phyloP scores from a whole-genome alignment of 139 green algal species.

The Pseudopediastrum boryanum region DNA sequence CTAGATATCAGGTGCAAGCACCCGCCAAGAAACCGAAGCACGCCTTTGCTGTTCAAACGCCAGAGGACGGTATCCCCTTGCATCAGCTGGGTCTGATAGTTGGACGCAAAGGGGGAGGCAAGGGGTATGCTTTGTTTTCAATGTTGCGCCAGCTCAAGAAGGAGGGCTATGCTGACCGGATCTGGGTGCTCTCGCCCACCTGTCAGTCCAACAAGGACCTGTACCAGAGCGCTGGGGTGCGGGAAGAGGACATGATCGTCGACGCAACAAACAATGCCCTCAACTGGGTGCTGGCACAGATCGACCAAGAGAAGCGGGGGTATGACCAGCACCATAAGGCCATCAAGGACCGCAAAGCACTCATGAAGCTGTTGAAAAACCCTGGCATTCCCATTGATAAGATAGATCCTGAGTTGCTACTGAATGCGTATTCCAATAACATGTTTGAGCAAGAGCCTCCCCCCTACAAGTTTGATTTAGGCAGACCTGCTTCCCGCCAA shows the following conservation, averaged over 20 bases:
- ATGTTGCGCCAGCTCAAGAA: background rate
- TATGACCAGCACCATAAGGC: background rate
- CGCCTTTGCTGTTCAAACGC: background rate
- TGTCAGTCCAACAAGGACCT: background rate
- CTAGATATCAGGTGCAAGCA: background rate
- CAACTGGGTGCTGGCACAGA: background rate
- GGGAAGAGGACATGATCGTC: background rate
- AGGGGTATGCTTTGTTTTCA: conserved; percentile 6
- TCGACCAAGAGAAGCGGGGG: background rate
- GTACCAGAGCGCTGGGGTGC: background rate
- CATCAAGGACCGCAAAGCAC: background rate
- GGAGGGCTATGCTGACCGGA: background rate
- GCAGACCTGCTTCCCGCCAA: background rate
- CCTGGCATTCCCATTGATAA: background rate
- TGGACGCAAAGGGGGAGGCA: background rate
- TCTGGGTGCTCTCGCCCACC: conserved; percentile 3
- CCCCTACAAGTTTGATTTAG: background rate
- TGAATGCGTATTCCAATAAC: background rate
- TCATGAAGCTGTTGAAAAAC: background rate
- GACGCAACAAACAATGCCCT: background rate
- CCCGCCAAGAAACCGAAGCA: conserved; percentile 3
- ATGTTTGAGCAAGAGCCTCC: background rate
- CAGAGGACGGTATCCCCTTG: conserved; percentile 4
- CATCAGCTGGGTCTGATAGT: conserved; percentile 1
- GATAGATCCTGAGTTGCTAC: background rate